phyloP scores from a whole-genome alignment of 257 asterid genomes.

The Nemophila menziesii region DNA sequence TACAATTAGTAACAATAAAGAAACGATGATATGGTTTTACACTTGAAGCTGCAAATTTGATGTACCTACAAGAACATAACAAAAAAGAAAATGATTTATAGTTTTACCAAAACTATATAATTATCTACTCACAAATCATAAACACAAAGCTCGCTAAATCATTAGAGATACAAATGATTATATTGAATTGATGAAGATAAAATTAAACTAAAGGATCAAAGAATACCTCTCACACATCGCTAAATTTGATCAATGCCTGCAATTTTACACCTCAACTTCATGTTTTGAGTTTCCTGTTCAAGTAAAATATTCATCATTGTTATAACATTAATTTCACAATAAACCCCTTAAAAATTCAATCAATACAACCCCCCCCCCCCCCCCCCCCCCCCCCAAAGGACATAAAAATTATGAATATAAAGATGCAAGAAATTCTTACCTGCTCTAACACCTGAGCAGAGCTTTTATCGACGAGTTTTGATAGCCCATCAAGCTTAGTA shows the following conservation, averaged over 20 bases:
- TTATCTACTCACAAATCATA: too few relatives aligned
- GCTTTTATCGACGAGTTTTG: constrained; percentile 54
- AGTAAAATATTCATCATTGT: constrained; percentile 7
- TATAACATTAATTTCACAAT: not conserved
- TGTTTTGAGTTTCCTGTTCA: constrained; percentile 61
- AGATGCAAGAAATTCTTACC: constrained; percentile 27
- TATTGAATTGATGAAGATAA: too few relatives aligned
- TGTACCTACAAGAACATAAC: too few relatives aligned
- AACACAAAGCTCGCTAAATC: too few relatives aligned
- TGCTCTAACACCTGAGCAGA: constrained; percentile 63
- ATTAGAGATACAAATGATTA: too few relatives aligned
- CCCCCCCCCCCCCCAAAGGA: too few relatives aligned
- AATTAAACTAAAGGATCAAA: too few relatives aligned
- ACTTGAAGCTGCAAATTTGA: too few relatives aligned
- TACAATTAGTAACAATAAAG: too few relatives aligned
- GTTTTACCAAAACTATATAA: too few relatives aligned
- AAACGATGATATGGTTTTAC: too few relatives aligned
- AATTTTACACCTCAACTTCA: constrained; percentile 64
- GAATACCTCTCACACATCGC: constrained; percentile 9
- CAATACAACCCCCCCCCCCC: not conserved
- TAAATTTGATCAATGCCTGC: constrained; percentile 67
- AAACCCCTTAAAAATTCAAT: not conserved
- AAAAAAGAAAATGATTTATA: too few relatives aligned
- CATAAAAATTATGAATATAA: constrained; percentile 3
- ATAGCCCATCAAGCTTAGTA: constrained; percentile 48